Conservation (phyloP, 768 basidiomycete species). For the Trichaptum fuscoviolaceum region DNA sequence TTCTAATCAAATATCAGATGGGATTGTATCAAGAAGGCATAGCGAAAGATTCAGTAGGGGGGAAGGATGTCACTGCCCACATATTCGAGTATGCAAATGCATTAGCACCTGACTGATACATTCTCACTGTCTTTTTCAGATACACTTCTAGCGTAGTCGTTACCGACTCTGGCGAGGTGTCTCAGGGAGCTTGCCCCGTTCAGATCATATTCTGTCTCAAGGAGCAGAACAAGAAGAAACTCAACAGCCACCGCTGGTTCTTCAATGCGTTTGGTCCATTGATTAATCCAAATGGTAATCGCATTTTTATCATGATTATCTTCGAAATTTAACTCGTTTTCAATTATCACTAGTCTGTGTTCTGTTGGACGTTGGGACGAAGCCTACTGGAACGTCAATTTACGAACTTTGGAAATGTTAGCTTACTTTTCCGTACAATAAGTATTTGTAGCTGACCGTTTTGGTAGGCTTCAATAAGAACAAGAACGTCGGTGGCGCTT, state of each 20-base stretch:
- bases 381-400: constrained; percentile 90
- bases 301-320: constrained; percentile 7
- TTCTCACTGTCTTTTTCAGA: constrained; percentile 27
- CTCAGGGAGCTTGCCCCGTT: constrained; percentile 68
- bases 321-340: not conserved
- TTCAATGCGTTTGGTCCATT: constrained; percentile 93
- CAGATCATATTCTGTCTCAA: constrained; percentile 90
- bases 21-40: constrained; percentile 87
- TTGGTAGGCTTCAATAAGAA: constrained; percentile 70
- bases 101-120: not conserved
- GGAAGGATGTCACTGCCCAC: constrained; percentile 90
- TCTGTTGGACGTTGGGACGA: constrained; percentile 92
- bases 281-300: constrained; percentile 72
- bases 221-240: constrained; percentile 96
- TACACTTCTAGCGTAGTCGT: constrained; percentile 79
- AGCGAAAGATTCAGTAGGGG: constrained; percentile 81
- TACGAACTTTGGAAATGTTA: constrained; percentile 94
- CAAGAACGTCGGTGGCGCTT: constrained; percentile 85
- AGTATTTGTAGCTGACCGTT: constrained; percentile 8
- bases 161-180: constrained; percentile 75
- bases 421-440: constrained; percentile 9
- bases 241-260: constrained; percentile 96
- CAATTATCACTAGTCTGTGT: constrained; percentile 57
- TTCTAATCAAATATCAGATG: constrained; percentile 45
- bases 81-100: constrained; percentile 70